Evolutionary conservation across 179 eudicot species (phyloP).

Genomic region (Beta macrorhiza): DNA sequence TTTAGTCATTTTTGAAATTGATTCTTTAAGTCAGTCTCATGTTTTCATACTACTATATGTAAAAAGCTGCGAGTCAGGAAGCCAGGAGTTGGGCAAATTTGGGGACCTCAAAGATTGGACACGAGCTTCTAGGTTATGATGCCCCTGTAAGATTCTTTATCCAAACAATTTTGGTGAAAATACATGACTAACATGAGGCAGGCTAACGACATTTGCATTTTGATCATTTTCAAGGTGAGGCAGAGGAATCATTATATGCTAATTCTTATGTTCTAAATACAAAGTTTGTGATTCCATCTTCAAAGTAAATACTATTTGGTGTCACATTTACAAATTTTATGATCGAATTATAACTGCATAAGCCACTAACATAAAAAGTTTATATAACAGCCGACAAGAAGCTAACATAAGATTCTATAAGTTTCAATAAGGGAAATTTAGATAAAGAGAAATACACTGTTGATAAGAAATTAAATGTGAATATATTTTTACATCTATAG

Average conservation of each 20-base stretch:
- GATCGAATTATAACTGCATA: too few species aligned
- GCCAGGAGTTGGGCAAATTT: background rate
- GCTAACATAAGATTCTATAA: too few species aligned
- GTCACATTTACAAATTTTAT: too few species aligned
- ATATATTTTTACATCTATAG: too few species aligned
- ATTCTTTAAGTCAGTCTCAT: background rate
- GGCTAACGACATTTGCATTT: constrained; percentile 9
- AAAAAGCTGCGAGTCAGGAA: constrained; percentile 16
- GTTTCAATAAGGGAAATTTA: too few species aligned
- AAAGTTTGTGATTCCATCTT: too few species aligned
- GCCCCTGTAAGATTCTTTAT: constrained; percentile 12
- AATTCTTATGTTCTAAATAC: background rate
- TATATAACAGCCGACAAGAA: too few species aligned
- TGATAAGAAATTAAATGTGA: too few species aligned
- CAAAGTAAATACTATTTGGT: too few species aligned
- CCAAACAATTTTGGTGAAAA: background rate
- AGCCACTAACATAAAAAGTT: too few species aligned
- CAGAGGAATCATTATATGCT: constrained; percentile 4
- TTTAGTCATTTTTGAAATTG: background rate
- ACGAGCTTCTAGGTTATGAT: background rate
- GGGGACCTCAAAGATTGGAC: constrained; percentile 19
- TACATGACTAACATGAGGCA: background rate
- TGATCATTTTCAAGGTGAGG: constrained; percentile 5
- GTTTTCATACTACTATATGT: background rate
- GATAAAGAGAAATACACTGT: too few species aligned